phyloP scores from a whole-genome alignment of 495 filamentous ascomycete genomes.

The Bacidia gigantensis region DNA sequence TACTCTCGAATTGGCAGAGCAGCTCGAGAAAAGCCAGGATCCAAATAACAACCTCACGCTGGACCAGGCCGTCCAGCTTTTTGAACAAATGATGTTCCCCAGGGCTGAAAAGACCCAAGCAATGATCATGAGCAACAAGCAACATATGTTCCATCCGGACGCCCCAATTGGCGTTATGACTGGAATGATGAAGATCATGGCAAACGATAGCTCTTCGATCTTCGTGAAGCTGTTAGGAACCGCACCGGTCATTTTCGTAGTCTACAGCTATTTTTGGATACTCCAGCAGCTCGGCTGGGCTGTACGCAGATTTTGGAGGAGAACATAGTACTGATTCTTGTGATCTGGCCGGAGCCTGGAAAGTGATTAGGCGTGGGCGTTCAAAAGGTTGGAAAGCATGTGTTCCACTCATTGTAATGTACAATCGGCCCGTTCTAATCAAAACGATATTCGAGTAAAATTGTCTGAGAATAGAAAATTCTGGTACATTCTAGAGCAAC shows the following conservation, averaged over 20 bases:
- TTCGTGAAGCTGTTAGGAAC: not conserved
- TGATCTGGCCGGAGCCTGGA: not conserved
- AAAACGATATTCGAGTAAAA: no score
- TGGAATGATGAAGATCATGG: not conserved
- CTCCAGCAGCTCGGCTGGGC: constrained; percentile 2
- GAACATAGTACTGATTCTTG: not conserved
- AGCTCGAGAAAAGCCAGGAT: not conserved
- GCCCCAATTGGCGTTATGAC: not conserved
- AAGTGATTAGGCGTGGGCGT: not conserved
- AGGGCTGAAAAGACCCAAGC: not conserved
- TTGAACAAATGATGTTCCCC: not conserved
- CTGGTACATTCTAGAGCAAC: no score
- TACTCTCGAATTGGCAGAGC: not conserved
- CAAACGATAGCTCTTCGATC: not conserved
- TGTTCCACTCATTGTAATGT: no score
- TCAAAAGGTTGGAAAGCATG: no score
- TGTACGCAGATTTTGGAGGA: constrained; percentile 1
- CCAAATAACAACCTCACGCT: not conserved
- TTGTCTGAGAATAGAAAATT: no score
- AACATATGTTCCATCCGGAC: not conserved
- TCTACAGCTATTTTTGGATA: not conserved
- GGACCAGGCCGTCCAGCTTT: not conserved
- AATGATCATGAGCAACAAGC: not conserved
- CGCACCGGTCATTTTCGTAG: not conserved
- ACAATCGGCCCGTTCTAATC: no score